Conservation (phyloP, 495 filamentous ascomycete genomes). For the Platismatia glauca region DNA sequence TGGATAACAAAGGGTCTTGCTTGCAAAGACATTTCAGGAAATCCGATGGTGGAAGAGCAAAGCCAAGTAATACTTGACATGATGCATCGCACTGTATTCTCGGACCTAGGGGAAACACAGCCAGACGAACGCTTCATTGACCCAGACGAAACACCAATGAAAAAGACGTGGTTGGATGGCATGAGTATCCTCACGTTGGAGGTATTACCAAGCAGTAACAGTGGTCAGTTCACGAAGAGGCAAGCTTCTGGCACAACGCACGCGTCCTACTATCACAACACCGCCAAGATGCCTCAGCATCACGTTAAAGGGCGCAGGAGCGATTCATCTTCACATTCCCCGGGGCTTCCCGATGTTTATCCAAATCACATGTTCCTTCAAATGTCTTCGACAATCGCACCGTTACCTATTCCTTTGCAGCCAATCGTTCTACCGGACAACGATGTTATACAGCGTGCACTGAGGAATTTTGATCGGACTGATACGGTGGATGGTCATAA, state of each 20-base stretch:
- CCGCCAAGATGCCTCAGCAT: constrained; percentile 56
- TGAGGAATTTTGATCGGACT: constrained; percentile 74
- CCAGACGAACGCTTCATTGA: constrained; percentile 56
- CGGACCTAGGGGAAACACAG: constrained; percentile 58
- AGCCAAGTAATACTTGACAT: constrained; percentile 90
- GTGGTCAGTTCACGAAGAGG: constrained; percentile 71
- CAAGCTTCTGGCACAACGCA: constrained; percentile 80
- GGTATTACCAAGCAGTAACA: constrained; percentile 61
- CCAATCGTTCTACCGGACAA: constrained; percentile 79
- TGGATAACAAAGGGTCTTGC: constrained; percentile 91
- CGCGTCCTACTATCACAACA: constrained; percentile 62
- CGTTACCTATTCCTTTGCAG: constrained; percentile 56
- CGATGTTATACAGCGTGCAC: constrained; percentile 64
- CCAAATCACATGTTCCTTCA: constrained; percentile 83
- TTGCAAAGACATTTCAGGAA: constrained; percentile 59
- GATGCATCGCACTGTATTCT: constrained; percentile 86
- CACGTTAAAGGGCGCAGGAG: constrained; percentile 49
- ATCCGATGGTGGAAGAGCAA: constrained; percentile 77
- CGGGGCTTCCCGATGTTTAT: constrained; percentile 44
- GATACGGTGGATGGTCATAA: constrained; percentile 93
- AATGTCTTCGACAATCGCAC: constrained; percentile 52
- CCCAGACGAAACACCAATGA: constrained; percentile 58
- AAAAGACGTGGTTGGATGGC: constrained; percentile 78
- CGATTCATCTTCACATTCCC: constrained; percentile 32
- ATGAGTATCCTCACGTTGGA: constrained; percentile 82